These are phyloP conservation scores for Sporothrix dimorphospora DNA, from an alignment of 2,329 filamentous ascomycete genomes.

Conservation along the genomic window DNA sequence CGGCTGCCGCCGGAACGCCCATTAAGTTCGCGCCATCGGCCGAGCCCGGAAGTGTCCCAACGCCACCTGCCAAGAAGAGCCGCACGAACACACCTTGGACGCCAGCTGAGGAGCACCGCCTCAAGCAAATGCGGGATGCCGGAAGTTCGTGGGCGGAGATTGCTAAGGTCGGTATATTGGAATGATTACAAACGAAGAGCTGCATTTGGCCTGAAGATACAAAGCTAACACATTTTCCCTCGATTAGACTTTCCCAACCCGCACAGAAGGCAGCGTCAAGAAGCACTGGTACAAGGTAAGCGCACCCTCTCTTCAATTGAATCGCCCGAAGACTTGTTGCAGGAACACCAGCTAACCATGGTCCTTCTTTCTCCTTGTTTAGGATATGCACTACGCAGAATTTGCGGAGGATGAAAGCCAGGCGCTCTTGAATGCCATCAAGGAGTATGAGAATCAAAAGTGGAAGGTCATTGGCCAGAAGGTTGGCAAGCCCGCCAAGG, in stretches of 20 bases:
- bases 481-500: conserved; percentile 96
- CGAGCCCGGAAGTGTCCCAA: conserved; percentile 41
- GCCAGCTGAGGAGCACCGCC: conserved; percentile 83
- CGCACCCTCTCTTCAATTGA: conserved; percentile 56
- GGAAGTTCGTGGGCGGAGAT: conserved; percentile 98
- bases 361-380: too few species aligned
- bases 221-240: background rate
- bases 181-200: background rate
- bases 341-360: background rate
- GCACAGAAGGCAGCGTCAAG: conserved; percentile 97
- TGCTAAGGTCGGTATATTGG: conserved; percentile 71
- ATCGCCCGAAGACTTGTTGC: background rate
- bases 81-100: conserved; percentile 99
- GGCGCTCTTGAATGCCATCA: conserved; percentile 88
- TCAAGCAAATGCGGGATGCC: conserved; percentile 92
- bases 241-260: conserved; percentile 78
- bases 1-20: conserved; percentile 33
- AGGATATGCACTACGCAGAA: conserved; percentile 98
- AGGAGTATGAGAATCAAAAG: conserved; percentile 98
- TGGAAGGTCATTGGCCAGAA: conserved; percentile 98
- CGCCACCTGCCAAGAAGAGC: conserved; percentile 79
- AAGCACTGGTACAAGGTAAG: conserved; percentile 93
- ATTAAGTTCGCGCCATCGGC: conserved; percentile 37
- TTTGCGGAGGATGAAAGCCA: conserved; percentile 94
- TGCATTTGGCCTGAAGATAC: background rate